phyloP scores from a whole-genome alignment of 495 filamentous ascomycete species.

The Penicillium coffeae region DNA sequence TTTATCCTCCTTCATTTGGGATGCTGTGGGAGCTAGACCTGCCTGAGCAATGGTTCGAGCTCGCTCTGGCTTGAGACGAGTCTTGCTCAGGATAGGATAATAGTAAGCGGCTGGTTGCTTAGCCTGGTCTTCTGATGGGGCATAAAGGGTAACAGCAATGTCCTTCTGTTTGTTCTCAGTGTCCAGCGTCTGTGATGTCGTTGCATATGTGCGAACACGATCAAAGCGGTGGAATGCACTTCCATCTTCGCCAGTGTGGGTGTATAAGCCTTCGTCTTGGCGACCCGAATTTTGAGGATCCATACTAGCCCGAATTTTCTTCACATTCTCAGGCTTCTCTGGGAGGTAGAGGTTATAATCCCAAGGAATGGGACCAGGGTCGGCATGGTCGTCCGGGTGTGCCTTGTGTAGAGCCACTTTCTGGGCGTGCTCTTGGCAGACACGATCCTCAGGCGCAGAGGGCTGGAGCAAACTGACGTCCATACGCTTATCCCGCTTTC shows the following conservation, averaged over 20 bases:
- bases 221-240: slow-evolving; percentile 65
- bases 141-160: slow-evolving; percentile 59
- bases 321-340: slow-evolving; percentile 49
- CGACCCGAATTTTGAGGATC: slow-evolving; percentile 64
- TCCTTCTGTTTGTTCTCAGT: slow-evolving; percentile 50
- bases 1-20: slow-evolving; percentile 39
- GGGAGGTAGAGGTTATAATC: slow-evolving; percentile 82
- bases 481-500: slow-evolving; percentile 73
- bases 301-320: slow-evolving; percentile 69
- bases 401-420: slow-evolving; percentile 58
- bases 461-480: slow-evolving; percentile 77
- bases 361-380: slow-evolving; percentile 57
- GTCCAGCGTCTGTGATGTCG: slow-evolving; percentile 61
- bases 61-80: slow-evolving; percentile 55
- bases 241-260: slow-evolving; percentile 43
- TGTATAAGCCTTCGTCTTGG: slow-evolving; percentile 65
- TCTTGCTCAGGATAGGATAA: slow-evolving; percentile 78
- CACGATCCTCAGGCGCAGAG: slow-evolving; percentile 43
- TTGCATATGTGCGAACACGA: slow-evolving; percentile 80
- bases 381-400: slow-evolving; percentile 57
- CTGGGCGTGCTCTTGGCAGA: slow-evolving; percentile 44
- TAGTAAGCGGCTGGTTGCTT: slow-evolving; percentile 78
- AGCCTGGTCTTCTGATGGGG: slow-evolving; percentile 46
- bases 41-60: slow-evolving; percentile 45
- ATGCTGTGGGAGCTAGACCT: slow-evolving; percentile 36